Base-by-base conservation (phyloP, 257 asterid species). In the Leptodermis oblonga region DNA sequence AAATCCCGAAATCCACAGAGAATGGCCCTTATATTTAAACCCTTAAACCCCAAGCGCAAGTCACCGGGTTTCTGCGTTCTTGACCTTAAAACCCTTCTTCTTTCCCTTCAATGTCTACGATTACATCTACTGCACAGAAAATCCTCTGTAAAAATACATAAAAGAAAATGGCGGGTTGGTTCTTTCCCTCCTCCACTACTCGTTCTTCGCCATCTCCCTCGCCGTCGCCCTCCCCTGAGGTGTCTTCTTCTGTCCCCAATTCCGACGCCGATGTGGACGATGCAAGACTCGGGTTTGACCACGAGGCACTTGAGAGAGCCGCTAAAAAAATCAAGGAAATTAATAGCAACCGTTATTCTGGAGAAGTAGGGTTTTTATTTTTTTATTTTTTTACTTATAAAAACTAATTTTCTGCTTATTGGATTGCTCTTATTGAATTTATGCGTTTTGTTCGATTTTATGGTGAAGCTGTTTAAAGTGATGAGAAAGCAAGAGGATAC, bases 401-500 rank as follows among this genome's bases (percentile, higher is more conserved):
- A n/a, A n/a, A n/a, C n/a, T n/a, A n/a, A n/a, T 51, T n/a, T 51
- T 2, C 17, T 34, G 10, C 9, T 11, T 36, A 28, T 30, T 62
- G 68, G 26, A 4, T 62, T 62, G n/a, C 36, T 9, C 4, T 28
- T 8, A 7, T 22, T 70, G 17, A 25, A 22, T 25, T 74, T 53
- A 13, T 46, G 36, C 66, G 66, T 37, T 74, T 54, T 37, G 48
- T 22, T 70, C 51, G 28, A 36, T 69, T 33, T 63, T 43, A 20
- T 31, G 68, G 31, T 72, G 66, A 74, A 92, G 98, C 92, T 86
- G 54, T 93, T 88, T 60, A 93, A 88, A 33, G 74, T 93, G 51
- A 93, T 90, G 98, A 87, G 97, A 72, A 81, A 84, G 86, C 98
- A 93, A 84, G 98, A 93, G 59, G 87, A 87, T 64, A 60, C 82